Base-by-base conservation (phyloP, 2,329 filamentous ascomycete genomes). In the Aspergillus pseudonomiae region DNA sequence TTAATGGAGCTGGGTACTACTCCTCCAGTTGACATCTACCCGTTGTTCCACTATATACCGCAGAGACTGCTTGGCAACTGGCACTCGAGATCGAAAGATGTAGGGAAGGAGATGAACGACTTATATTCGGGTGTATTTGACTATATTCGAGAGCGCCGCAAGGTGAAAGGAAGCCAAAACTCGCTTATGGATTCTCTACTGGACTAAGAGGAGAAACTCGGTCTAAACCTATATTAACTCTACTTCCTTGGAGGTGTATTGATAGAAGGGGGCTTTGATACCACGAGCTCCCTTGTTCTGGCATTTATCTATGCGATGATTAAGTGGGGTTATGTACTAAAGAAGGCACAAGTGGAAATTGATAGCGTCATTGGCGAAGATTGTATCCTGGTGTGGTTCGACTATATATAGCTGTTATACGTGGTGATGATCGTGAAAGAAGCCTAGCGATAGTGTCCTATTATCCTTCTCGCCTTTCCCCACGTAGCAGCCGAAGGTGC, bases 401-500 rank as follows among this genome's bases (percentile, higher is more conserved):
- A 88, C 67, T 77, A 79, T 26, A 73, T 77, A 0, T 72, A 76
- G 4, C 70, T 88, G 10, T 85, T 85, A 0, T 88, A 88, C 66
- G 69, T 86, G 39, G 78, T 80, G n/a, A 83, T 82, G 0, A 78
- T 85, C 21, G 80, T 86, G 24, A 86, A 87, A 65, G 86, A 89
- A 65, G 80, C 83, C 1, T 73, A 87, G n/a, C 79, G 86, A 3
- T 87, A 85, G 84, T 78, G 85, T 4, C 84, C 85, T 0, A 81
- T 86, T 0, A 80, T 81, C 12, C 82, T 84, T 50, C 80, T 85
- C n/a, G 80, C 80, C n/a, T 80, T 84, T 63, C 84, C 84, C 2
- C 85, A 86, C 65, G 75, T 76, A 0, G 74, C 79, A 4, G 63
- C 64, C 12, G 67, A 73, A 70, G 71, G 72, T n/a, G n/a, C n/a